Percentiles rank a stretch among this genome's conserved stretches.
phyloP scores from a whole-genome alignment of 225 moss, liverwort and hornwort genomes.

The Sphagnum tenellum region DNA sequence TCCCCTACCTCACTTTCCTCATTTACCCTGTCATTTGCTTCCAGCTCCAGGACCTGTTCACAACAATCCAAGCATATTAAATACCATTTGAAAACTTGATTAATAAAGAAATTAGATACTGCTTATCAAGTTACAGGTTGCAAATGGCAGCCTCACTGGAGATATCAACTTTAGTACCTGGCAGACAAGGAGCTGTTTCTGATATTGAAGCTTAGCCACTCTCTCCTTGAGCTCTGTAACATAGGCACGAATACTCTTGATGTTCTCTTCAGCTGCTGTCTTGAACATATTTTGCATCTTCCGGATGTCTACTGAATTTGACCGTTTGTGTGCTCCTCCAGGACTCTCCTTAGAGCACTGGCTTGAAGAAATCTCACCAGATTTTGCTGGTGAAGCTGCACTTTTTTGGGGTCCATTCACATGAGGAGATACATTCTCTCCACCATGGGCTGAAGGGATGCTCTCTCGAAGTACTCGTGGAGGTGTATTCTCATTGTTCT shows the following conservation, averaged over 20 bases:
- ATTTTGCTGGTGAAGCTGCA: slow-evolving; percentile 33
- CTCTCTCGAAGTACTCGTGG: slow-evolving; percentile 58
- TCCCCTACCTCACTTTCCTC: slow-evolving; percentile 33
- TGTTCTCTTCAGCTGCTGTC: slow-evolving; percentile 96
- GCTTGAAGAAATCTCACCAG: slow-evolving; percentile 19
- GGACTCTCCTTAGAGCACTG: slow-evolving; percentile 52
- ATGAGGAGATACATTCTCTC: slow-evolving; percentile 43
- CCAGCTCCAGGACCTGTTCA: slow-evolving; percentile 76
- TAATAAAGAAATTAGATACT: no score
- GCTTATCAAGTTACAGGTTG: no score
- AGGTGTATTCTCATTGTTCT: slow-evolving; percentile 95
- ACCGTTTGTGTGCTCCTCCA: slow-evolving; percentile 55
- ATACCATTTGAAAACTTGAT: background rate
- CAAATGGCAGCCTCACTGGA: background rate
- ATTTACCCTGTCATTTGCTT: slow-evolving; percentile 36
- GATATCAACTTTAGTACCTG: slow-evolving; percentile 33
- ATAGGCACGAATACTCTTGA: slow-evolving; percentile 90
- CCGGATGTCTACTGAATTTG: slow-evolving; percentile 81
- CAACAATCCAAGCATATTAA: background rate
- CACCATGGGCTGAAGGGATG: slow-evolving; percentile 11
- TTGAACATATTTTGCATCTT: slow-evolving; percentile 98
- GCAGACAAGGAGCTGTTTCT: slow-evolving; percentile 96
- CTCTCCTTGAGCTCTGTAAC: slow-evolving; percentile 95
- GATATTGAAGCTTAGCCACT: slow-evolving; percentile 97
- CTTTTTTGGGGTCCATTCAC: slow-evolving; percentile 49